Conservation (phyloP, 768 basidiomycete species). For the Termitomyces titanicus region DNA sequence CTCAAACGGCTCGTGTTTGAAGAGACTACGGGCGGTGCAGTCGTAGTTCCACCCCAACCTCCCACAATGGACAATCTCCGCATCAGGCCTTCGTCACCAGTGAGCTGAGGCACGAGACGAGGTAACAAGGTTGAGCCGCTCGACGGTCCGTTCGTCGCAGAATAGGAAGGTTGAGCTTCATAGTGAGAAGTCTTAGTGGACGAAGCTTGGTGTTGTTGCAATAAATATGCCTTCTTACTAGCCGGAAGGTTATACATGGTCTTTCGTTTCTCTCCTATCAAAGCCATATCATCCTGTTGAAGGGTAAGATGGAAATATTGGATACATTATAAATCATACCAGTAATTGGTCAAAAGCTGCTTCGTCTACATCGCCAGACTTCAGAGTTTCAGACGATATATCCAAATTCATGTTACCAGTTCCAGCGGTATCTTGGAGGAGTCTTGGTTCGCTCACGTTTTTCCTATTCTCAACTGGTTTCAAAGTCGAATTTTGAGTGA, state of each 20-base stretch:
- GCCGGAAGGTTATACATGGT: slow-evolving; percentile 58
- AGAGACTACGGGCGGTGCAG: slow-evolving; percentile 32
- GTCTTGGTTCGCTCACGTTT: slow-evolving; percentile 70
- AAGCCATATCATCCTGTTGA: slow-evolving; percentile 63
- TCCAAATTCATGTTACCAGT: slow-evolving; percentile 22
- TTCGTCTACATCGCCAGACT: slow-evolving; percentile 30
- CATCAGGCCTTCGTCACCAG: slow-evolving; percentile 67
- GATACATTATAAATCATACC: slow-evolving; percentile 29
- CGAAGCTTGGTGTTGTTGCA: slow-evolving; percentile 50
- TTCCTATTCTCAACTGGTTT: slow-evolving; percentile 40
- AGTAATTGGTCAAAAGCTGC: slow-evolving; percentile 67
- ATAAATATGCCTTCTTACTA: slow-evolving; percentile 64
- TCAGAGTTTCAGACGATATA: slow-evolving; percentile 23
- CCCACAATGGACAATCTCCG: slow-evolving; percentile 63
- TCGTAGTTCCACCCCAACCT: slow-evolving; percentile 47
- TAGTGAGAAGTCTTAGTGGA: slow-evolving; percentile 21
- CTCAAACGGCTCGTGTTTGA: slow-evolving; percentile 31
- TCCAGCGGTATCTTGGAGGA: slow-evolving; percentile 45
- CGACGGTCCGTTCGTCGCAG: slow-evolving; percentile 58
- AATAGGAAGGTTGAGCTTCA: slow-evolving; percentile 30
- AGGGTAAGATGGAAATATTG: slow-evolving; percentile 5
- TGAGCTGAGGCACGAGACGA: slow-evolving; percentile 67
- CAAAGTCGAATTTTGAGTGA: slow-evolving; percentile 30
- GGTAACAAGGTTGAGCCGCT: slow-evolving; percentile 56
- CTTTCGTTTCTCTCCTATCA: slow-evolving; percentile 67